These are phyloP conservation scores for Corrigiola litoralis DNA, from an alignment of 179 eudicot species.

Conservation along the genomic window DNA sequence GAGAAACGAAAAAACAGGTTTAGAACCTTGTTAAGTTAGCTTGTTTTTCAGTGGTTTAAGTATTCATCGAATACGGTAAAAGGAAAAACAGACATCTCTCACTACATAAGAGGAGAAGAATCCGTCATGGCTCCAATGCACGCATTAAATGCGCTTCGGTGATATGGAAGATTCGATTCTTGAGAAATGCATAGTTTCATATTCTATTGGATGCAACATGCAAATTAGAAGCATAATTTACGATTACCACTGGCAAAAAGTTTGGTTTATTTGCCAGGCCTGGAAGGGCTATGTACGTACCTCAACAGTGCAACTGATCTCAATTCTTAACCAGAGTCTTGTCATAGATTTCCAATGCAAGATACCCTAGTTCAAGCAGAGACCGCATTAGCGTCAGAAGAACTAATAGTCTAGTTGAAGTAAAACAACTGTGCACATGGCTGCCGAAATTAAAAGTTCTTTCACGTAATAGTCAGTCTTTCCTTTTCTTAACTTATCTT, in stretches of 20 bases:
- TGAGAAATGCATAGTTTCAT: constrained; percentile 24
- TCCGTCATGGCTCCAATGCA: constrained; percentile 31
- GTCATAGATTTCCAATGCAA: constrained; percentile 26
- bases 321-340: constrained; percentile 12
- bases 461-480: not conserved
- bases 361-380: constrained; percentile 9
- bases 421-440: constrained; percentile 23
- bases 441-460: constrained; percentile 3
- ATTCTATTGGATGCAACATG: constrained; percentile 14
- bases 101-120: constrained; percentile 25
- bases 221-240: not conserved
- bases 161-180: constrained; percentile 40
- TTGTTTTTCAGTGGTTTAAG: constrained; percentile 21
- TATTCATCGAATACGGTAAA: constrained; percentile 20
- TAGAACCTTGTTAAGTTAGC: constrained; percentile 32
- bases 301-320: constrained; percentile 19
- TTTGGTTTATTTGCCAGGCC: not conserved
- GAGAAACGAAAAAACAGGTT: constrained; percentile 21
- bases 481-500: not conserved
- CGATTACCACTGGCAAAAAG: not conserved
- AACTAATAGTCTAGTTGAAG: constrained; percentile 11
- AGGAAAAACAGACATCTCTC: constrained; percentile 43
- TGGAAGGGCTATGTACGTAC: constrained; percentile 14
- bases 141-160: constrained; percentile 37
- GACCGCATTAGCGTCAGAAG: constrained; percentile 1